A percentile compares a stretch with the other conserved stretches of the same genome.
phyloP scores from a whole-genome alignment of 495 filamentous ascomycete genomes.

The Lophium mytilinum region DNA sequence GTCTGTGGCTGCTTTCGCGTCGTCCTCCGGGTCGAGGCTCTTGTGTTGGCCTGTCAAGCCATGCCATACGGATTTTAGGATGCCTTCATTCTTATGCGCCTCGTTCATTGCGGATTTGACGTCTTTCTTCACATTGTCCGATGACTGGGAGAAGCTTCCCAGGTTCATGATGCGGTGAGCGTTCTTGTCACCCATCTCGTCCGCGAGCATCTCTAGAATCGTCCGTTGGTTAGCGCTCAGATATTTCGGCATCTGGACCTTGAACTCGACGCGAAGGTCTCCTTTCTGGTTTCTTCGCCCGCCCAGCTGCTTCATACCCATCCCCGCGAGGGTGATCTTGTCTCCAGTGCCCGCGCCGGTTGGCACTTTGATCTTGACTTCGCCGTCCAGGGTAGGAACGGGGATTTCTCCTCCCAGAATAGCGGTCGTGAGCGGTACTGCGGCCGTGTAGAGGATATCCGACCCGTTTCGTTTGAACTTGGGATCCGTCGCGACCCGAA shows the following conservation, averaged over 20 bases:
- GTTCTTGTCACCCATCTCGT: constrained; percentile 84
- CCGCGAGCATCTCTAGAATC: constrained; percentile 87
- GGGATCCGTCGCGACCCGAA: constrained; percentile 72
- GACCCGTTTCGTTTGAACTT: constrained; percentile 79
- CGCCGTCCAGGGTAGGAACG: constrained; percentile 82
- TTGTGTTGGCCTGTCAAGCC: constrained; percentile 69
- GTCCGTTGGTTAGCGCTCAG: constrained; percentile 81
- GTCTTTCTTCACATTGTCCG: background rate
- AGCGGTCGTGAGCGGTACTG: constrained; percentile 87
- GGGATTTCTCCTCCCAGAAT: constrained; percentile 81
- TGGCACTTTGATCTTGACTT: constrained; percentile 78
- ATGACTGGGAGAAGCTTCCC: constrained; percentile 32
- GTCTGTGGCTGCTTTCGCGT: background rate
- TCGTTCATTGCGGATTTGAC: constrained; percentile 31
- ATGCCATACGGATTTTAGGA: constrained; percentile 85
- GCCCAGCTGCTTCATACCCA: constrained; percentile 81
- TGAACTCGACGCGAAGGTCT: constrained; percentile 89
- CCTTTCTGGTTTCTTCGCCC: constrained; percentile 49
- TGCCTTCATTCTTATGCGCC: constrained; percentile 65
- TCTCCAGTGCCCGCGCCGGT: constrained; percentile 92
- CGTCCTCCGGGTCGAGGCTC: constrained; percentile 25
- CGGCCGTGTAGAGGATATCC: constrained; percentile 86
- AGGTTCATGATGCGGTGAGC: constrained; percentile 88
- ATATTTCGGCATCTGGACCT: constrained; percentile 90
- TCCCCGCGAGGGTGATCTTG: constrained; percentile 72